Evolutionary conservation across 2,329 filamentous ascomycete genomes (phyloP).

Genomic region (Sarocladium brachiariae): DNA sequence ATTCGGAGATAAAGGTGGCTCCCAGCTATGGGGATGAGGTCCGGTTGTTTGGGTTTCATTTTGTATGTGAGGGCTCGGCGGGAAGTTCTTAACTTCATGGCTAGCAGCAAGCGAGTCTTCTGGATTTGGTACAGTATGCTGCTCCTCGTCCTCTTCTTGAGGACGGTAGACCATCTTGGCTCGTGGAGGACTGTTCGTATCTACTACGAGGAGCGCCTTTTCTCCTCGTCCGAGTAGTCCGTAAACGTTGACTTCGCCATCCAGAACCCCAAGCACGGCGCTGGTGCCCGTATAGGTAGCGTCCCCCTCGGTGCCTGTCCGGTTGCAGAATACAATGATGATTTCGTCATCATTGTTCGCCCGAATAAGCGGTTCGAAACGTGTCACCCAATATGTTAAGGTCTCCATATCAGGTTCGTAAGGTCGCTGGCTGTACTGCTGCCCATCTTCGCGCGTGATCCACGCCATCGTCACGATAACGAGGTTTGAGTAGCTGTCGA

Average conservation of each 20-base stretch:
- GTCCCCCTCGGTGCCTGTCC: slow-evolving; percentile 58
- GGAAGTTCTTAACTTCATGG: too few relatives aligned
- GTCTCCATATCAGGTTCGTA: slow-evolving; percentile 64
- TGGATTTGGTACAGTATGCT: not conserved
- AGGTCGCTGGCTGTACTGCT: slow-evolving; percentile 37
- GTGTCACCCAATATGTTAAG: slow-evolving; percentile 67
- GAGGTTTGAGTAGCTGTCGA: slow-evolving; percentile 50
- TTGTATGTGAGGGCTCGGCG: too few relatives aligned
- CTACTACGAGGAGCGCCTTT: slow-evolving; percentile 60
- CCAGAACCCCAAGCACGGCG: slow-evolving; percentile 58
- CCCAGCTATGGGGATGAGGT: not conserved
- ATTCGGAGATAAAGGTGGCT: not conserved
- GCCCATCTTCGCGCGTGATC: slow-evolving; percentile 53
- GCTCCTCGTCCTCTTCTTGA: slow-evolving; percentile 15
- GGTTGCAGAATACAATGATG: slow-evolving; percentile 66
- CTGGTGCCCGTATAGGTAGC: slow-evolving; percentile 68
- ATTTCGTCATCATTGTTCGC: slow-evolving; percentile 47
- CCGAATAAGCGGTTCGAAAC: slow-evolving; percentile 59
- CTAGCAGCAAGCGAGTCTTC: too few relatives aligned
- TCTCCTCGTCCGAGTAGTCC: slow-evolving; percentile 65
- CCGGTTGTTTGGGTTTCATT: too few relatives aligned
- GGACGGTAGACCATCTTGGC: slow-evolving; percentile 35
- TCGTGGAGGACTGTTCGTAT: slow-evolving; percentile 42
- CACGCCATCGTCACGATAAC: slow-evolving; percentile 73
- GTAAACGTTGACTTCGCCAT: slow-evolving; percentile 60